Conservation (phyloP, 768 basidiomycete species). For the Leccinum broughii region DNA sequence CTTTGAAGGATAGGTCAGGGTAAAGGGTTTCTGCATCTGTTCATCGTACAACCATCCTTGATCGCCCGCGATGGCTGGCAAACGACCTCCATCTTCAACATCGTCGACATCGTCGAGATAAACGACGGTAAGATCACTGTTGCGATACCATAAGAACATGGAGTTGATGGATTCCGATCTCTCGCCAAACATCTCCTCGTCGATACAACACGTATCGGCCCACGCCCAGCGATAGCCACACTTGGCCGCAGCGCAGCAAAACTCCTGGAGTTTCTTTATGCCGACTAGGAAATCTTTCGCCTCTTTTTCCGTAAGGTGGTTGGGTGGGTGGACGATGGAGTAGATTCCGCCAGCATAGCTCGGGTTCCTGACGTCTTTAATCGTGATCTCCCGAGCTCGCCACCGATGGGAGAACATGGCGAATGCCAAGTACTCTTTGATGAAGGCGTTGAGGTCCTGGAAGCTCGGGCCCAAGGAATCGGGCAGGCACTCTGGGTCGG, state of each 20-base stretch:
- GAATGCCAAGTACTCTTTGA: slow-evolving; percentile 24
- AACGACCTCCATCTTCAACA: slow-evolving; percentile 14
- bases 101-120: slow-evolving; percentile 31
- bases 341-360: slow-evolving; percentile 16
- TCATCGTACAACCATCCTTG: slow-evolving; percentile 18
- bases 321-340: slow-evolving; percentile 5
- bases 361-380: slow-evolving; percentile 20
- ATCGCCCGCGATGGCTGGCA: not conserved
- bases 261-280: slow-evolving; percentile 30
- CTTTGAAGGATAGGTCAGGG: not conserved
- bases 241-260: slow-evolving; percentile 29
- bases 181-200: slow-evolving; percentile 25
- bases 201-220: slow-evolving; percentile 32
- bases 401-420: slow-evolving; percentile 33
- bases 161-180: slow-evolving; percentile 31
- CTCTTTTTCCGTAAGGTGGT: not conserved
- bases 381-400: slow-evolving; percentile 17
- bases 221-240: slow-evolving; percentile 35
- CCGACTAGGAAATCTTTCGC: not conserved
- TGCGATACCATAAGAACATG: slow-evolving; percentile 32
- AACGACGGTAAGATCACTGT: slow-evolving; percentile 29
- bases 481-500: slow-evolving; percentile 1
- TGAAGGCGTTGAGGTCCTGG: slow-evolving; percentile 10
- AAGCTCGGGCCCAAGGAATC: slow-evolving; percentile 2
- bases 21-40: slow-evolving; percentile 20